Base-by-base conservation (phyloP, 306 rosid genomes). In the Rosa rugosa region DNA sequence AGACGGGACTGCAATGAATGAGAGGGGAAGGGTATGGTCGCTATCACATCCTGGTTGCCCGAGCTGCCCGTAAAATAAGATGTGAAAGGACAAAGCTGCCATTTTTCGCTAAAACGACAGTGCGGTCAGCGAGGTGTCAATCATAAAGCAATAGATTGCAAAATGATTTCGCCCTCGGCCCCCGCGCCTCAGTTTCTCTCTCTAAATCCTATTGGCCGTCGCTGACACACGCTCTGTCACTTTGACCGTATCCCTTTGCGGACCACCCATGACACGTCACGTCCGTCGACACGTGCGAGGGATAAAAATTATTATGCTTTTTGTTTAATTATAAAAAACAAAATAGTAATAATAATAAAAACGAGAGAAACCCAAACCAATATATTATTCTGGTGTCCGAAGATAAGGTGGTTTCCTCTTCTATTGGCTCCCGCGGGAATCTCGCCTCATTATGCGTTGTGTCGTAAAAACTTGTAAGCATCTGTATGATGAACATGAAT, bases 131-230 rank as follows among this genome's bases (percentile, higher is more conserved):
- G 84, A 57, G 73, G 77, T 81, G 84, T 89, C 93, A 91, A 91
- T 89, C 92, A 89, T 89, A 83, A 85, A 89, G 88, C 91, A 89
- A 86, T 87, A 8, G 76, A 91, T 86, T 82, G 82, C 90, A 8
- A 83, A 80, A 91, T 91, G 44, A 91, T 89, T 89, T 87, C 18
- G 4, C n/a, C 67, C n/a, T 64, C n/a, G 70, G 73, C 34, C 65
- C 75, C 70, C 76, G 74, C 71, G 69, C 78, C 56, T 0, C 41
- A 4, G 14, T 45, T 2, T 59, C 42, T 27, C 17, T 8, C 70
- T 25, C 73, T n/a, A 41, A 9, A 62, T 62, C 4, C 20, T 14
- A 84, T 80, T 76, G 63, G 50, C 71, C 53, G 75, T 74, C 66
- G 70, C 82, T 69, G 87, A 77, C 83, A 69, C 10, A 54, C 31